Evolutionary conservation across 768 basidiomycete genomes (phyloP).

Genomic region (Tephrocybe sp.): DNA sequence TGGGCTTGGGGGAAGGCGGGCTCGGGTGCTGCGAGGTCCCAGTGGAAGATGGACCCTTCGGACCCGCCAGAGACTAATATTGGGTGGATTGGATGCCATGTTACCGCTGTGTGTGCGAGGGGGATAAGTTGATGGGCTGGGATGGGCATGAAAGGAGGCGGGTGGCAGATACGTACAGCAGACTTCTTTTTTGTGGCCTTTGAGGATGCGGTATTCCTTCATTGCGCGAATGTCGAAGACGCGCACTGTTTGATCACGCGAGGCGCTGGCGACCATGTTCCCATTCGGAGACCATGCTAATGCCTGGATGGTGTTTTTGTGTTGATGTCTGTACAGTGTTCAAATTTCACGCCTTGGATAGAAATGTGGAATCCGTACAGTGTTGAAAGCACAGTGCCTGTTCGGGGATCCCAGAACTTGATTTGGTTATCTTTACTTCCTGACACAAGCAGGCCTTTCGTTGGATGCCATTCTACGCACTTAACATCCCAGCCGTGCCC

Average conservation of each 20-base stretch:
- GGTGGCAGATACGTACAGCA: slow-evolving; percentile 63
- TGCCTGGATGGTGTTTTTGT: slow-evolving; percentile 96
- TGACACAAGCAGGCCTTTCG: slow-evolving; percentile 90
- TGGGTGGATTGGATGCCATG: slow-evolving; percentile 96
- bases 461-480: slow-evolving; percentile 98
- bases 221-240: slow-evolving; percentile 98
- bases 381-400: slow-evolving; percentile 86
- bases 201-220: slow-evolving; percentile 90
- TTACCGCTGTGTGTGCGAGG: slow-evolving; percentile 53
- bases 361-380: slow-evolving; percentile 49
- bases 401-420: slow-evolving; percentile 99
- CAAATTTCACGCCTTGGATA: background rate
- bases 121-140: background rate
- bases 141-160: background rate
- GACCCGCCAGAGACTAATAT: slow-evolving; percentile 92
- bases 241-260: slow-evolving; percentile 90
- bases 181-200: slow-evolving; percentile 98
- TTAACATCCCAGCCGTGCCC: slow-evolving; percentile 99
- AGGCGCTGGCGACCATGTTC: slow-evolving; percentile 90
- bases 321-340: slow-evolving; percentile 68
- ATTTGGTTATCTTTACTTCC: slow-evolving; percentile 98
- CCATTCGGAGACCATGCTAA: slow-evolving; percentile 94
- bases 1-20: slow-evolving; percentile 36
- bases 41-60: slow-evolving; percentile 92
- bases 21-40: slow-evolving; percentile 79